phyloP scores from a whole-genome alignment of 352 stramenopile genomes.

The Phytophthora sp. region DNA sequence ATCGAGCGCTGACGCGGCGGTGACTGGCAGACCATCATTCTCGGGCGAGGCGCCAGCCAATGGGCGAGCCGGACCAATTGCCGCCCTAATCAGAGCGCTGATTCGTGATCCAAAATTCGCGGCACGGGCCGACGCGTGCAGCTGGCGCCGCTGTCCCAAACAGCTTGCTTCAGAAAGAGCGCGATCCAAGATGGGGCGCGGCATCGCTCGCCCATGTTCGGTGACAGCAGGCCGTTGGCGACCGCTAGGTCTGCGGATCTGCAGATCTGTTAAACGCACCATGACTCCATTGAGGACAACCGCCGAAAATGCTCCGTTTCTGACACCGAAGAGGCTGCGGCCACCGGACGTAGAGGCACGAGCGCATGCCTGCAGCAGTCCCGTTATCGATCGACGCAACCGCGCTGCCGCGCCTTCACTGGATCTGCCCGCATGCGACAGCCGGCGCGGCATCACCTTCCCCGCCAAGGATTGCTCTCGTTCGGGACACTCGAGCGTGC shows the following conservation, averaged over 20 bases:
- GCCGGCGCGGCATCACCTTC: too few relatives aligned
- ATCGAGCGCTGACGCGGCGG: neutral
- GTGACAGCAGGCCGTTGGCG: too few relatives aligned
- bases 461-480: neutral
- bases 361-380: too few relatives aligned
- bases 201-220: too few relatives aligned
- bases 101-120: constrained; percentile 19
- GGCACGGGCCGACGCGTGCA: neutral
- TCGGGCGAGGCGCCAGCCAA: constrained; percentile 1
- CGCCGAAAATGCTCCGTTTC: neutral
- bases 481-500: neutral
- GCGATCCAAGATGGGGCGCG: neutral
- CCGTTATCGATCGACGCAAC: too few relatives aligned
- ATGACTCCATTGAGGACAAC: neutral
- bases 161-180: constrained; percentile 7
- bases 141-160: constrained; percentile 6
- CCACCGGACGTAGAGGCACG: constrained; percentile 6
- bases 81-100: constrained; percentile 10
- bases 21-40: constrained; percentile 19
- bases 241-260: too few relatives aligned
- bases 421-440: neutral
- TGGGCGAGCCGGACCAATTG: constrained; percentile 8
- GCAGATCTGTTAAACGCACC: too few relatives aligned
- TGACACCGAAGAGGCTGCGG: neutral
- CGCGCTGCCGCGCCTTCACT: neutral